A percentile compares a stretch with the other conserved stretches of the same genome.
Conservation (phyloP, 495 filamentous ascomycete genomes). For the Penicillium ochrochloron region DNA sequence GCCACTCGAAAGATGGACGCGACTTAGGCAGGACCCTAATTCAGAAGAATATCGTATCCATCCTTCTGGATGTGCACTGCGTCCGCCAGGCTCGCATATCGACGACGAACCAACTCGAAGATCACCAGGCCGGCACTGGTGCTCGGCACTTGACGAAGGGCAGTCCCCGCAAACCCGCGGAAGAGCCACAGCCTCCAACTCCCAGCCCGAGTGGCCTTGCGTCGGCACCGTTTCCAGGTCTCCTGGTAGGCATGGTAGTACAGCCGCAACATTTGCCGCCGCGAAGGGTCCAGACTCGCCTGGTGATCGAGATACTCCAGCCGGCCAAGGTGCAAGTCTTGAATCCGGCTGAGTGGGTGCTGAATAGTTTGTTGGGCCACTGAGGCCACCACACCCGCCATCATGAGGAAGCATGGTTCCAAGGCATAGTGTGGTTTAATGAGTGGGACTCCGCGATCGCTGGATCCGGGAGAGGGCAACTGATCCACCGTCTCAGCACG, state of each 20-base stretch:
- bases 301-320: slow-evolving; percentile 77
- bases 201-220: slow-evolving; percentile 64
- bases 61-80: slow-evolving; percentile 67
- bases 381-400: slow-evolving; percentile 77
- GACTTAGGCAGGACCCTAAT: slow-evolving; percentile 23
- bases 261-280: slow-evolving; percentile 57
- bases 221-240: slow-evolving; percentile 71
- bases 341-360: slow-evolving; percentile 75
- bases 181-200: slow-evolving; percentile 76
- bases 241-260: slow-evolving; percentile 79
- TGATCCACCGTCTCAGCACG: slow-evolving; percentile 36
- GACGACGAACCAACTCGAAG: slow-evolving; percentile 83
- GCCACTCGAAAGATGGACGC: background rate
- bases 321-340: slow-evolving; percentile 77
- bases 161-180: slow-evolving; percentile 72
- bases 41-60: slow-evolving; percentile 75
- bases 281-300: slow-evolving; percentile 52
- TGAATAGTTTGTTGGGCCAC: slow-evolving; percentile 78
- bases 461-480: slow-evolving; percentile 27
- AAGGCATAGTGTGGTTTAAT: slow-evolving; percentile 86
- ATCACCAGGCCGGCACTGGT: slow-evolving; percentile 88
- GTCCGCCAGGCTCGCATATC: slow-evolving; percentile 71
- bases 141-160: slow-evolving; percentile 81
- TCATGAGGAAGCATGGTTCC: slow-evolving; percentile 79
- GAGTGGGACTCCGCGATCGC: slow-evolving; percentile 46